Evolutionary conservation across 1,139 yeast genomes (phyloP).

Genomic region (Debaryomyces fabryi): DNA sequence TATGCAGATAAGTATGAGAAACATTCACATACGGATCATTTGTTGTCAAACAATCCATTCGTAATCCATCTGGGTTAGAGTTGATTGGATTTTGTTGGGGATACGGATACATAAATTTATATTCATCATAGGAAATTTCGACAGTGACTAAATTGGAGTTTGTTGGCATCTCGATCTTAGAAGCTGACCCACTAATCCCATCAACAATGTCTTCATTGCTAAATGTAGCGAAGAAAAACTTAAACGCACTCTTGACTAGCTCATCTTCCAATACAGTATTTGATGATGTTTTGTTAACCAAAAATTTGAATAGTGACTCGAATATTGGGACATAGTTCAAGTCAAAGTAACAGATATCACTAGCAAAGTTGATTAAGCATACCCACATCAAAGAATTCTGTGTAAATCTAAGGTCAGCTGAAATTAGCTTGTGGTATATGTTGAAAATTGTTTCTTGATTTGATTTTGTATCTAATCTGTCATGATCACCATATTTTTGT

Average conservation of each 20-base stretch:
- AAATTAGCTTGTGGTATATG: slow-evolving; percentile 14
- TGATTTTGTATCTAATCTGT: slow-evolving; percentile 3
- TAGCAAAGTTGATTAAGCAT: slow-evolving; percentile 30
- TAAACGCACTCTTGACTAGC: slow-evolving; percentile 28
- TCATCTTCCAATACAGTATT: slow-evolving; percentile 17
- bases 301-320: slow-evolving; percentile 22
- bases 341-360: slow-evolving; percentile 35
- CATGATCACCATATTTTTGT: slow-evolving; percentile 6
- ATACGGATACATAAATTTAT: slow-evolving; percentile 17
- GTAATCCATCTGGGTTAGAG: neutral
- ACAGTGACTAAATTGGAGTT: neutral
- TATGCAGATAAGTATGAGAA: neutral
- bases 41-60: neutral
- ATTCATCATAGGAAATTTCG: slow-evolving; percentile 18
- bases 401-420: slow-evolving; percentile 12
- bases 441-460: slow-evolving; percentile 10
- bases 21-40: neutral
- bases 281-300: slow-evolving; percentile 15
- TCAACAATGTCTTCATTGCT: slow-evolving; percentile 6
- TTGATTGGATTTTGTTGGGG: neutral
- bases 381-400: slow-evolving; percentile 28
- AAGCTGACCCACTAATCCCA: neutral
- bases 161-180: neutral
- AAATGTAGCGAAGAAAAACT: slow-evolving; percentile 29
- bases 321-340: slow-evolving; percentile 24